Percentiles rank a stretch among this genome's conserved stretches.
Conservation (phyloP, 1,284 basidiomycete species). For the Heliocybe sulcata region DNA sequence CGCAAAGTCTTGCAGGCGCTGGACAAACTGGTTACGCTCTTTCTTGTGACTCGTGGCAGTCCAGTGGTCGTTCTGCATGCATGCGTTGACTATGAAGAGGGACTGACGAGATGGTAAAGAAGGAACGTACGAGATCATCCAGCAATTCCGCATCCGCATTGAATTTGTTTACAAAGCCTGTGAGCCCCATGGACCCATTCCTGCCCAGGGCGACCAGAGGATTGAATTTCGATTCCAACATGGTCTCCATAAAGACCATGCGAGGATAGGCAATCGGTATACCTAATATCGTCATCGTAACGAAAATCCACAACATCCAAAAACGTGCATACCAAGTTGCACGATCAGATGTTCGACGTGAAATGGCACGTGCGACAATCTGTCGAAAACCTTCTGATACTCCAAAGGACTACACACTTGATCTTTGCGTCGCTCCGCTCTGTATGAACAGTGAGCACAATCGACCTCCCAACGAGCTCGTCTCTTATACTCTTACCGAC, state of each 20-base stretch:
- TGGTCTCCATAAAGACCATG: slow-evolving; percentile 81
- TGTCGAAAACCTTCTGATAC: slow-evolving; percentile 70
- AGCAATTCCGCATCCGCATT: slow-evolving; percentile 87
- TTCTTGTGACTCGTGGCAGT: slow-evolving; percentile 78
- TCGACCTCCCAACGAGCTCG: neutral
- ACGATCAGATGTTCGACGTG: slow-evolving; percentile 77
- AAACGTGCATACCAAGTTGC: slow-evolving; percentile 50
- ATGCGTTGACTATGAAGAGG: neutral
- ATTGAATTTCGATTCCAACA: slow-evolving; percentile 78
- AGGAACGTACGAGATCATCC: slow-evolving; percentile 71
- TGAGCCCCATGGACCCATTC: slow-evolving; percentile 55
- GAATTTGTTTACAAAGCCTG: slow-evolving; percentile 86
- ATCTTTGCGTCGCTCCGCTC: slow-evolving; percentile 80
- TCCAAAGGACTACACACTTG: slow-evolving; percentile 71
- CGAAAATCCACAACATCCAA: neutral
- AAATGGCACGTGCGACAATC: slow-evolving; percentile 47
- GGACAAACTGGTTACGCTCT: slow-evolving; percentile 89
- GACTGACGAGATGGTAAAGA: neutral
- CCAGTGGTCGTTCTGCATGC: slow-evolving; percentile 81
- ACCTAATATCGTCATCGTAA: slow-evolving; percentile 25
- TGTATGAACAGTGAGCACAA: slow-evolving; percentile 21
- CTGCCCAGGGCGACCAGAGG: slow-evolving; percentile 72
- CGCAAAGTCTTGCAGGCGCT: slow-evolving; percentile 71
- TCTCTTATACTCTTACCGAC: slow-evolving; percentile 45
- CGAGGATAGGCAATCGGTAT: slow-evolving; percentile 87